These are phyloP conservation scores for Fusarium tricinctum DNA, from an alignment of 2,329 filamentous ascomycete species.

Conservation along the genomic window DNA sequence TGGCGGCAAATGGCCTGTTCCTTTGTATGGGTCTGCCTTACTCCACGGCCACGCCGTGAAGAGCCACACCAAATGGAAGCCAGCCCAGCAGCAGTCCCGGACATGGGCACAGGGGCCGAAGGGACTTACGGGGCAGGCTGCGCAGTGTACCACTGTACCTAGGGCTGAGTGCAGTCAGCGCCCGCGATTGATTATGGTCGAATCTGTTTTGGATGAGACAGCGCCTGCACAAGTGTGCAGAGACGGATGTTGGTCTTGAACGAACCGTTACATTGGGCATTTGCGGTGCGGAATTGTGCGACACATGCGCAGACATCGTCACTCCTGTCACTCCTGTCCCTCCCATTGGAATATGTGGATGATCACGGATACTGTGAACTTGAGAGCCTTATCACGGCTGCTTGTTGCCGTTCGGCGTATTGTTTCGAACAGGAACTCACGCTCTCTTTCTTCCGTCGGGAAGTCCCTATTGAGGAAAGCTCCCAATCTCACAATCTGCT, in stretches of 20 bases:
- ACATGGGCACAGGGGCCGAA: conserved; percentile 31
- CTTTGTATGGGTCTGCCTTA: conserved; percentile 37
- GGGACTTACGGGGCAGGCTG: conserved; percentile 20
- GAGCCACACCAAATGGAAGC: conserved; percentile 20
- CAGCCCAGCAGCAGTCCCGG: conserved; percentile 16
- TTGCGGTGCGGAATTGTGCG: conserved; percentile 38
- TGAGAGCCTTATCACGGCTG: conserved; percentile 5
- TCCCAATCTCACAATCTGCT: neutral
- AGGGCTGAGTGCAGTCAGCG: conserved; percentile 21
- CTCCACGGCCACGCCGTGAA: conserved; percentile 31
- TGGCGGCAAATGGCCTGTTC: conserved; percentile 38
- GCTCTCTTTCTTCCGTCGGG: neutral
- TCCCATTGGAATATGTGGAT: conserved; percentile 15
- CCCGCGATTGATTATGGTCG: conserved; percentile 33
- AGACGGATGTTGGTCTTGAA: conserved; percentile 23
- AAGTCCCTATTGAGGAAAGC: neutral
- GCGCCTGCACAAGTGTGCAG: conserved; percentile 47
- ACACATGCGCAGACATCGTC: conserved; percentile 41
- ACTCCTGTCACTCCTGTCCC: conserved; percentile 7
- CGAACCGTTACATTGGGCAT: conserved; percentile 33
- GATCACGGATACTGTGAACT: conserved; percentile 22
- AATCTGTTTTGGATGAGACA: conserved; percentile 41
- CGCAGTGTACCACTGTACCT: neutral
- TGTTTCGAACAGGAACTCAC: conserved; percentile 2
- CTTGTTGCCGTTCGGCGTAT: conserved; percentile 6